Evolutionary conservation across 2,329 filamentous ascomycete species (phyloP).

Genomic region (Reticulascus tulasneorum): DNA sequence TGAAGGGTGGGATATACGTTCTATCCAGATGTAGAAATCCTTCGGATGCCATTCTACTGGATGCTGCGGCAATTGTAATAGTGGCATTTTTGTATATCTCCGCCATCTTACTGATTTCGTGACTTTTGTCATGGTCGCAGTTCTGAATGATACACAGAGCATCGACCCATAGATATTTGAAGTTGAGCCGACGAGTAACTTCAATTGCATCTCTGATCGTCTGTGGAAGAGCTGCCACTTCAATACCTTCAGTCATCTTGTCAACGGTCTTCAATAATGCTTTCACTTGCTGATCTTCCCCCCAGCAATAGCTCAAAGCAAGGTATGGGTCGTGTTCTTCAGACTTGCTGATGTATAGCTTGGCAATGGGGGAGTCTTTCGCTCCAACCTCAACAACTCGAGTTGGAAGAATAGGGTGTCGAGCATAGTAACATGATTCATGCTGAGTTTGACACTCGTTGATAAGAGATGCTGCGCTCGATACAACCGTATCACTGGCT

Average conservation of each 20-base stretch:
- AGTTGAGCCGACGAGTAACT: constrained; percentile 4
- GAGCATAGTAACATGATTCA: constrained; percentile 1
- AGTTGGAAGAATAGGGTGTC: constrained; percentile 2
- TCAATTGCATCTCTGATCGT: constrained; percentile 11
- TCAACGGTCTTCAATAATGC: not conserved
- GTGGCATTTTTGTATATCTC: constrained; percentile 11
- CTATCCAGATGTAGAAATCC: constrained; percentile 1
- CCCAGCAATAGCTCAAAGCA: constrained; percentile 18
- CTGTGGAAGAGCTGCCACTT: not conserved
- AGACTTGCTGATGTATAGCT: constrained; percentile 1
- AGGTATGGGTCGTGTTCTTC: constrained; percentile 8
- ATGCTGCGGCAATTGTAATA: constrained; percentile 4
- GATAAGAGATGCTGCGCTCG: not conserved
- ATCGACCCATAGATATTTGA: constrained; percentile 16
- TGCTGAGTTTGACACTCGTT: not conserved
- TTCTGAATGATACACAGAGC: constrained; percentile 16
- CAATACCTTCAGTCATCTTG: not conserved
- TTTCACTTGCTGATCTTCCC: constrained; percentile 5
- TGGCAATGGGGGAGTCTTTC: not conserved
- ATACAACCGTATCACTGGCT: not conserved
- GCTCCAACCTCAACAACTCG: constrained; percentile 9
- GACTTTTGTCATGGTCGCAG: constrained; percentile 7
- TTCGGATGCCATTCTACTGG: not conserved
- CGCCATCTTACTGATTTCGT: constrained; percentile 10
- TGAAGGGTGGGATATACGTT: constrained; percentile 1